Evolutionary conservation across 75 land plant species (phyloP).

Genomic region (Pseudotsuga menziesii): DNA sequence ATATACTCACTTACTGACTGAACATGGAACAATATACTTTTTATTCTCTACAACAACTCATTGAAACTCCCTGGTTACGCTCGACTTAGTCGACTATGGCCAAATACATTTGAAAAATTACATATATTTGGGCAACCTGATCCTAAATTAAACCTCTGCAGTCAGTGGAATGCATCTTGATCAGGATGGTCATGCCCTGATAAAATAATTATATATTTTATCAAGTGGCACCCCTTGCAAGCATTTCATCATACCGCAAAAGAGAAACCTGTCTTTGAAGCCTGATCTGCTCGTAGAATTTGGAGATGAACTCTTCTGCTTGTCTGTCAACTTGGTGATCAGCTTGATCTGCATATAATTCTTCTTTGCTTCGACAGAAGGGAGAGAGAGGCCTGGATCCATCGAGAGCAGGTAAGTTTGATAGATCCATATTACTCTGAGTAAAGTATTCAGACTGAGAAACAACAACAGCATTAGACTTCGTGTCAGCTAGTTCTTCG

Average conservation of each 20-base stretch:
- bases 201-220: too few species aligned
- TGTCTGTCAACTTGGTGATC: slow-evolving; percentile 37
- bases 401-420: neutral
- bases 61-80: too few species aligned
- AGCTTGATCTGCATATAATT: neutral
- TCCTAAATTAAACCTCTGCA: too few species aligned
- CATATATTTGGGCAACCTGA: too few species aligned
- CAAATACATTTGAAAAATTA: too few species aligned
- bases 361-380: slow-evolving; percentile 12
- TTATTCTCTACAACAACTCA: too few species aligned
- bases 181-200: too few species aligned
- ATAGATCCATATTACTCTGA: neutral
- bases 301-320: slow-evolving; percentile 60
- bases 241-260: slow-evolving; percentile 33
- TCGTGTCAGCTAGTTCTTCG: neutral
- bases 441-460: slow-evolving; percentile 3
- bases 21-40: too few species aligned
- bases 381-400: slow-evolving; percentile 2
- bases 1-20: too few species aligned
- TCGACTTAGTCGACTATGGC: too few species aligned
- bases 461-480: slow-evolving; percentile 2
- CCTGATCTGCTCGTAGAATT: slow-evolving; percentile 55
- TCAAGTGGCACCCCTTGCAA: slow-evolving; percentile 10
- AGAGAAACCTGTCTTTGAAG: slow-evolving; percentile 49
- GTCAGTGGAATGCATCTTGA: too few species aligned